Evolutionary conservation across 2,329 filamentous ascomycete genomes (phyloP).

Genomic region (Hysterium pulicare): DNA sequence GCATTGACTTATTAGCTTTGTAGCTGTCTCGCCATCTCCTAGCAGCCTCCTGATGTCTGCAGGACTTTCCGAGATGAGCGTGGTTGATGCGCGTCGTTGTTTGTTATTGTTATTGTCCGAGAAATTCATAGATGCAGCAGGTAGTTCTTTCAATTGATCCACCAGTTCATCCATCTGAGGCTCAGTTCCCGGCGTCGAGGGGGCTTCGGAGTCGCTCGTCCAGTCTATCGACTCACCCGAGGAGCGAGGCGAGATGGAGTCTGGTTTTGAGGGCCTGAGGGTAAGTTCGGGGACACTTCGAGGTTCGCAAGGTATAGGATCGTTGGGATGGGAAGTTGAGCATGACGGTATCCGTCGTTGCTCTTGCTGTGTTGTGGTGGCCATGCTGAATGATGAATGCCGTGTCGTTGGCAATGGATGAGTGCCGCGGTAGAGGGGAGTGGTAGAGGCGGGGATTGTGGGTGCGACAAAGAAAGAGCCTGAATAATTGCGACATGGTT

Average conservation of each 20-base stretch:
- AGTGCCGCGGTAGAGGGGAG: too few species aligned
- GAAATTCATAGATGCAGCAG: constrained; percentile 32
- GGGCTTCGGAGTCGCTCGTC: constrained; percentile 42
- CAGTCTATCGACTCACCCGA: constrained; percentile 40
- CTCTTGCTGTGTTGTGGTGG: constrained; percentile 23
- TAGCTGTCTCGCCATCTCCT: constrained; percentile 53
- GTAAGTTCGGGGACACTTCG: constrained; percentile 27
- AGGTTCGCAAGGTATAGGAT: constrained; percentile 46
- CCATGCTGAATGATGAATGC: constrained; percentile 14
- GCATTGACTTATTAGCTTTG: constrained; percentile 59
- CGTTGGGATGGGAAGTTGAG: constrained; percentile 44
- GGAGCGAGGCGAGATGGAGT: constrained; percentile 37
- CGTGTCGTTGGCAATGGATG: constrained; percentile 10
- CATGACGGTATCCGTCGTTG: constrained; percentile 40
- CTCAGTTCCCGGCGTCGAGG: constrained; percentile 45
- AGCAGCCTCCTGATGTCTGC: constrained; percentile 58
- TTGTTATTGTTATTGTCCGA: constrained; percentile 33
- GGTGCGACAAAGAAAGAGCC: constrained; percentile 18
- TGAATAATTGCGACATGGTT: constrained; percentile 23
- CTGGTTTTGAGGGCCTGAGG: constrained; percentile 23
- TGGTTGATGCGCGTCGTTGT: constrained; percentile 64
- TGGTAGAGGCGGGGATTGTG: constrained; percentile 4
- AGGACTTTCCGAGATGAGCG: constrained; percentile 59
- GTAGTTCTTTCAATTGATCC: constrained; percentile 40
- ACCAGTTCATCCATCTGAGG: constrained; percentile 41